Conservation (phyloP, 768 basidiomycete species). For the Boletus vermiculosoides region DNA sequence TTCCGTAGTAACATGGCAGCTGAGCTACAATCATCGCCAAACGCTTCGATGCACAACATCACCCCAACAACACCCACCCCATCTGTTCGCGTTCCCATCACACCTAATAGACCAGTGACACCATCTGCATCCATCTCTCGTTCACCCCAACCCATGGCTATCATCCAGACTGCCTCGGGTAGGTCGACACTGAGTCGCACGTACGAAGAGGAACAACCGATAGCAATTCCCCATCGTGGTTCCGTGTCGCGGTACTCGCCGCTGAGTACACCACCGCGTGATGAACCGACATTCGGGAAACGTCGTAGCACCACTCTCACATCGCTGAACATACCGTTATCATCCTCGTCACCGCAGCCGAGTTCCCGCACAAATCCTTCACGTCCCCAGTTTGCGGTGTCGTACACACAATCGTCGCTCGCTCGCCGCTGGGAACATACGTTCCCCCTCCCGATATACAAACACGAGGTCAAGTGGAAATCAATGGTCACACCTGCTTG, state of each 20-base stretch:
- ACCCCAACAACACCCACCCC: conserved; percentile 24
- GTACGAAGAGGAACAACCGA: conserved; percentile 56
- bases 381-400: conserved; percentile 53
- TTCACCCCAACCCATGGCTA: conserved; percentile 44
- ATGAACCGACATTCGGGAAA: conserved; percentile 50
- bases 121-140: conserved; percentile 33
- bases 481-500: conserved; percentile 82
- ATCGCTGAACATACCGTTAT: conserved; percentile 40
- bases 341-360: conserved; percentile 46
- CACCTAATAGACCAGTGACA: conserved; percentile 29
- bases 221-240: conserved; percentile 41
- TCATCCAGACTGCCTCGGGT: conserved; percentile 36
- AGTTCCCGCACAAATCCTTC: conserved; percentile 61
- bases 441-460: conserved; percentile 67
- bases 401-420: conserved; percentile 67
- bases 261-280: conserved; percentile 65
- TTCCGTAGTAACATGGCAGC: conserved; percentile 59
- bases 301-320: conserved; percentile 51
- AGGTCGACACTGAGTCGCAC: conserved; percentile 51
- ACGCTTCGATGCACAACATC: conserved; percentile 41
- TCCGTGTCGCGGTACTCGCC: conserved; percentile 60
- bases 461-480: conserved; percentile 91
- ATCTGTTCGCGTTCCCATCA: conserved; percentile 31
- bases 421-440: conserved; percentile 90
- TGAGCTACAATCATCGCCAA: conserved; percentile 55